Evolutionary conservation across 352 stramenopile species (phyloP).

Genomic region (Thalassiosira livingstoniorum): DNA sequence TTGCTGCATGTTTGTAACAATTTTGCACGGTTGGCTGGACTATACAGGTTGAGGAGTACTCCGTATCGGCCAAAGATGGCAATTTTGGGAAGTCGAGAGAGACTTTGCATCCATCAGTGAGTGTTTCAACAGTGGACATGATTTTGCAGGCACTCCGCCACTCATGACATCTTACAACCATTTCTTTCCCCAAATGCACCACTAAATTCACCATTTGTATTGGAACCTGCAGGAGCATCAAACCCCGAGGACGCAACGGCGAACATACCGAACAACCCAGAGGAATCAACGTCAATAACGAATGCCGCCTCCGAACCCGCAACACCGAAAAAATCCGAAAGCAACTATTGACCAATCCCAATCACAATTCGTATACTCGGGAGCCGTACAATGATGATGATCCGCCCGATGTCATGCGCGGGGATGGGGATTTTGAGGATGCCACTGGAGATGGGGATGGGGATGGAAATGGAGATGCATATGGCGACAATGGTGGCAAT

Average conservation of each 20-base stretch:
- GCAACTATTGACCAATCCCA: slow-evolving; percentile 33
- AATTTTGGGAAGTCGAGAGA: slow-evolving; percentile 73
- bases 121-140: not conserved
- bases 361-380: slow-evolving; percentile 18
- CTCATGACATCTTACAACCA: no score
- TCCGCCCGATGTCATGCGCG: slow-evolving; percentile 42
- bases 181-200: not conserved
- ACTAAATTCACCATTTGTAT: slow-evolving; percentile 4
- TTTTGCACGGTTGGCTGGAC: not conserved
- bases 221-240: slow-evolving; percentile 37
- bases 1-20: not conserved
- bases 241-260: slow-evolving; percentile 29
- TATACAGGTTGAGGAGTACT: slow-evolving; percentile 67
- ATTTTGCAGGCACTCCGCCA: no score
- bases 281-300: slow-evolving; percentile 66
- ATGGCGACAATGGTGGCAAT: slow-evolving; percentile 34
- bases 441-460: not conserved
- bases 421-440: slow-evolving; percentile 16
- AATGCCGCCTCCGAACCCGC: slow-evolving; percentile 62
- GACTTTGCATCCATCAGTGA: slow-evolving; percentile 78
- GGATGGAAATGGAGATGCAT: slow-evolving; percentile 16
- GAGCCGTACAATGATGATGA: slow-evolving; percentile 70
- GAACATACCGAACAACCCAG: no score
- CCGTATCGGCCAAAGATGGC: slow-evolving; percentile 80
- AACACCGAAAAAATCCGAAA: slow-evolving; percentile 75